Evolutionary conservation across 1,284 basidiomycete genomes (phyloP).

Genomic region (Ustilago trichophora): DNA sequence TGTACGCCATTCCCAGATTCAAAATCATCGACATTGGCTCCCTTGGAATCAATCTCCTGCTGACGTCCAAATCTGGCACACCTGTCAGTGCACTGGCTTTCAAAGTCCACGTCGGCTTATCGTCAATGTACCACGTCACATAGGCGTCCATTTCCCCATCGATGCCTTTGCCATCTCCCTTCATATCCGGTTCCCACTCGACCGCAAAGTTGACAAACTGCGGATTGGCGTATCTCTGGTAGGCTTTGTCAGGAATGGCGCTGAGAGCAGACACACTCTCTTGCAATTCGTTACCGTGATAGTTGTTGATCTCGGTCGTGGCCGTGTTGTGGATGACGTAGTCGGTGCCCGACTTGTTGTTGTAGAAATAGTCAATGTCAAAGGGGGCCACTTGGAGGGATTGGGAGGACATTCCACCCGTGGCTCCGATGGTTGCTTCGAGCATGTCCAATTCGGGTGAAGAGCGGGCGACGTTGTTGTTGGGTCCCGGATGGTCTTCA

Average conservation of each 20-base stretch:
- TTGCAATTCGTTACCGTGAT: constrained; percentile 57
- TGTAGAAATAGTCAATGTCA: constrained; percentile 54
- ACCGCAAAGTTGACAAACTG: constrained; percentile 52
- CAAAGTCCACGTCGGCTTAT: constrained; percentile 56
- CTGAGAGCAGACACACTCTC: constrained; percentile 55
- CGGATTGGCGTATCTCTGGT: constrained; percentile 8
- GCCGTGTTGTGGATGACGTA: constrained; percentile 40
- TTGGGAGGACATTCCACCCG: constrained; percentile 46
- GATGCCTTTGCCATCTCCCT: constrained; percentile 41
- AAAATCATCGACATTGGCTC: constrained; percentile 59
- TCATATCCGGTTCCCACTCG: constrained; percentile 62
- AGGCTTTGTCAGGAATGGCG: constrained; percentile 46
- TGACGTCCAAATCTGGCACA: constrained; percentile 33
- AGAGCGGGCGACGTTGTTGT: constrained; percentile 52
- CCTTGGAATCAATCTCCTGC: constrained; percentile 42
- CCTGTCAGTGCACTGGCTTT: constrained; percentile 23
- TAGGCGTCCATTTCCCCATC: constrained; percentile 61
- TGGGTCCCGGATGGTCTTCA: constrained; percentile 57
- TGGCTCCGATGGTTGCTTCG: constrained; percentile 70
- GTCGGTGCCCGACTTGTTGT: constrained; percentile 16
- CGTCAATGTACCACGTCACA: constrained; percentile 59
- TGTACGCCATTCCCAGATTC: constrained; percentile 53
- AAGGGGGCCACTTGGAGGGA: constrained; percentile 64
- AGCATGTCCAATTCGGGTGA: constrained; percentile 64
- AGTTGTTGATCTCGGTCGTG: constrained; percentile 50